A percentile compares a stretch with the other conserved stretches of the same genome.
phyloP scores from a whole-genome alignment of 306 rosid species.

The Prunus padus region DNA sequence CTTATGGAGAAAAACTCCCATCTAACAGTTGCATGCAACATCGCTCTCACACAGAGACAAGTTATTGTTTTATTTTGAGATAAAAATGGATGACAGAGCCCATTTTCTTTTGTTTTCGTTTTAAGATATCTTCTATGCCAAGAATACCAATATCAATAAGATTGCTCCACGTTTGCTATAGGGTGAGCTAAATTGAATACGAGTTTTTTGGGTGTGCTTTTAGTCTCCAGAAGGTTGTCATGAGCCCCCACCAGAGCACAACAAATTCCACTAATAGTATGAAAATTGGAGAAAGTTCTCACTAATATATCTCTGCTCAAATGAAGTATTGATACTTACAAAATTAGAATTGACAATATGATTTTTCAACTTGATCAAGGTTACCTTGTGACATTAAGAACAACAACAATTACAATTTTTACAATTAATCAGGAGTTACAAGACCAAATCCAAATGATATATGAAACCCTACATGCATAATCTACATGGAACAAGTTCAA shows the following conservation, averaged over 20 bases:
- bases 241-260: not conserved
- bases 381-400: conserved; percentile 18
- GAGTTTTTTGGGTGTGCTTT: not conserved
- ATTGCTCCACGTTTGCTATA: not conserved
- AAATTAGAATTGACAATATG: not conserved
- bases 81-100: not conserved
- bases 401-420: conserved; percentile 21
- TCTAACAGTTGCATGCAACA: no score
- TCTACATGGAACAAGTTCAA: conserved; percentile 5
- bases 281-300: not conserved
- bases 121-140: conserved; percentile 21
- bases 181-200: not conserved
- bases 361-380: conserved; percentile 22
- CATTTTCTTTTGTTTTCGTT: not conserved
- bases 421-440: conserved; percentile 31
- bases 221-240: not conserved
- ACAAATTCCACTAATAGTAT: not conserved
- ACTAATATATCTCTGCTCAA: not conserved
- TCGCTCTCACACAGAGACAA: not conserved
- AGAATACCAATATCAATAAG: conserved; percentile 17
- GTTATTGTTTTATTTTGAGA: not conserved
- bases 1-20: not conserved
- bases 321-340: not conserved
- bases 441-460: conserved; percentile 18
- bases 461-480: conserved; percentile 18